Percentiles rank a stretch among this genome's conserved stretches.
Conservation (phyloP, 148 eudicot species). For the Camellia granthamiana region DNA sequence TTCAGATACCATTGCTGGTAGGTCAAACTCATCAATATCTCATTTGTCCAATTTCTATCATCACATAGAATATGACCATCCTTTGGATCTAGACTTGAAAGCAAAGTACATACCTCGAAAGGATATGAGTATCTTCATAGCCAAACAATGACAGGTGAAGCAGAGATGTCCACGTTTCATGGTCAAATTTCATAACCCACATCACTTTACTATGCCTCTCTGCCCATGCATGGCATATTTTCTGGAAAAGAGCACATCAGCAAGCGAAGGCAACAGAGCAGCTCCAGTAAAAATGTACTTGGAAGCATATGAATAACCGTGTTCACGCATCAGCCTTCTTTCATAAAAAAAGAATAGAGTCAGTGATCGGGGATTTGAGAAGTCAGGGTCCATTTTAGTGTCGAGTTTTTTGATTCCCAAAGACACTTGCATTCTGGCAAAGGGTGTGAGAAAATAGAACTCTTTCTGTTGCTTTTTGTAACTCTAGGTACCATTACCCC, state of each 20-base stretch:
- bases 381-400: constrained; percentile 25
- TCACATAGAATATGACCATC: neutral
- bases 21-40: neutral
- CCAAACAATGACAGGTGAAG: neutral
- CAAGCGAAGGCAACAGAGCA: neutral
- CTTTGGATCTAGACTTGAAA: neutral
- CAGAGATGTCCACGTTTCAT: neutral
- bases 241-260: neutral
- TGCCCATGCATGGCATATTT: neutral
- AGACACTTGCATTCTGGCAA: constrained; percentile 80
- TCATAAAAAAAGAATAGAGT: neutral
- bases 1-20: neutral
- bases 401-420: constrained; percentile 48
- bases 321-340: neutral
- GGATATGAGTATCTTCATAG: neutral
- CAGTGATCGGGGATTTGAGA: constrained; percentile 20
- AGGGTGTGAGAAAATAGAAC: constrained; percentile 62
- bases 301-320: neutral
- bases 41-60: neutral
- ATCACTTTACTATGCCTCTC: neutral
- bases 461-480: constrained; percentile 55
- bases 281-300: neutral
- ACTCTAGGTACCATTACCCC: constrained; percentile 60
- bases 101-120: neutral
- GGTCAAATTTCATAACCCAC: neutral